A percentile compares a stretch with the other conserved stretches of the same genome.
These are phyloP conservation scores for Sphagnum magellanicum DNA, from an alignment of 228 moss, liverwort and hornwort species.

Conservation along the genomic window DNA sequence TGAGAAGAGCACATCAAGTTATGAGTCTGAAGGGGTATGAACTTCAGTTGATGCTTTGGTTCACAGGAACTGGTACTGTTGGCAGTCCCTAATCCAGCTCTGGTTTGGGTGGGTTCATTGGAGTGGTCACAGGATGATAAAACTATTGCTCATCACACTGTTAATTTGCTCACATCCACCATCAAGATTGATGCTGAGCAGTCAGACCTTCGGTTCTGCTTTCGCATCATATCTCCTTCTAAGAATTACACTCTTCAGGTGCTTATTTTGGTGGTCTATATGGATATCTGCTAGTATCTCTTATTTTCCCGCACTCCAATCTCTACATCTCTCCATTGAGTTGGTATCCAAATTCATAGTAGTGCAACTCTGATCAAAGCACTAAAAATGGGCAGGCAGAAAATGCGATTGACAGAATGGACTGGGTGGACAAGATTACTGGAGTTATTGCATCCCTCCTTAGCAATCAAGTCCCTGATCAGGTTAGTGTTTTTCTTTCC, in stretches of 20 bases:
- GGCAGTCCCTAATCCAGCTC: no score
- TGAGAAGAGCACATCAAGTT: no score
- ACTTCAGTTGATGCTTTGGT: no score
- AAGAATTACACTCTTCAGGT: slow-evolving; percentile 94
- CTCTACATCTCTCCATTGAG: not conserved
- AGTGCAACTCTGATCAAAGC: no score
- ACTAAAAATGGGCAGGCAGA: slow-evolving; percentile 55
- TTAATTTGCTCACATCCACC: slow-evolving; percentile 91
- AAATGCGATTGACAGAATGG: slow-evolving; percentile 98
- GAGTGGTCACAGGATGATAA: slow-evolving; percentile 59
- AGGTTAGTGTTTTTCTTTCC: slow-evolving; percentile 12
- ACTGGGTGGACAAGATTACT: slow-evolving; percentile 99
- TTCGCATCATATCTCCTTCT: slow-evolving; percentile 88
- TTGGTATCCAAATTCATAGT: no score
- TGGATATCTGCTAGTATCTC: no score
- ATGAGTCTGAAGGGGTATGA: no score
- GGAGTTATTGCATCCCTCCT: slow-evolving; percentile 94
- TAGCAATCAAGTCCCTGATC: slow-evolving; percentile 80
- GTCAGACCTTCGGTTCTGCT: slow-evolving; percentile 96
- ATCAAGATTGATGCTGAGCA: slow-evolving; percentile 98
- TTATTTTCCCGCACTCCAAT: not conserved
- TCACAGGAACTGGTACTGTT: no score
- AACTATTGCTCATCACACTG: slow-evolving; percentile 91
- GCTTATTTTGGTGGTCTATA: not conserved
- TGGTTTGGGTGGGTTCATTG: no score